Base-by-base conservation (phyloP, 2,329 filamentous ascomycete genomes). In the Rhynchosporium secalis region DNA sequence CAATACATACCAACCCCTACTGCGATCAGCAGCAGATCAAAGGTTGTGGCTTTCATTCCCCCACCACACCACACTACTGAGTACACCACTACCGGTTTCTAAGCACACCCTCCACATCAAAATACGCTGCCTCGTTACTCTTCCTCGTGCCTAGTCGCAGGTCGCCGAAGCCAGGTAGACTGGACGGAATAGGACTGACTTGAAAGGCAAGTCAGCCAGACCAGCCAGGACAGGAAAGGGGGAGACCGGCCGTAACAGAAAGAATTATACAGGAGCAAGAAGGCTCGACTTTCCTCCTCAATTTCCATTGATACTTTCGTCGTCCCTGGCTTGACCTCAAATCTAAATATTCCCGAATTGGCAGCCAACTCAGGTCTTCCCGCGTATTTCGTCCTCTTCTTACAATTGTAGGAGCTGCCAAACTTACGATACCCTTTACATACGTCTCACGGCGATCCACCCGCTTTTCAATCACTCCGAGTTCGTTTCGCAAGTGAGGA, bases 121-220 rank as follows among this genome's bases (percentile, higher is more conserved):
- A 40, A 28, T 41, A 31, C 26, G 15, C 46, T 40, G 20, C 52
- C 13, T 54, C 57, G 31, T 36, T 28, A 51, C 47, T 45, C 41
- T 56, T 58, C 56, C 49, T 59, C 54, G 57, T 43, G 49, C 55
- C 62, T 56, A 59, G 62, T 49, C 55, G 55, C 60, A 64, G 56
- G 41, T 61, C 60, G 57, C 60, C 60, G 58, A 57, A 55, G 46
- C 55, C 58, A 61, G 51, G 48, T 45, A 29, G 28, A 49, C 38
- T 41, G 52, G 52, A 43, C 52, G 43, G 52, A 29, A 43, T 13
- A 43, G 52, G 52, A 43, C 52, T 29, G 52, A 41, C 29, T 12
- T 10, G 40, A 13, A 48, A 49, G 20, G 48, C 55, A 15, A 28
- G 20, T 43, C 40, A 28, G 15, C 56, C 31, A 49, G 56, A n/a